Evolutionary conservation across 768 basidiomycete genomes (phyloP).

Genomic region (Lactifluus pinguis): DNA sequence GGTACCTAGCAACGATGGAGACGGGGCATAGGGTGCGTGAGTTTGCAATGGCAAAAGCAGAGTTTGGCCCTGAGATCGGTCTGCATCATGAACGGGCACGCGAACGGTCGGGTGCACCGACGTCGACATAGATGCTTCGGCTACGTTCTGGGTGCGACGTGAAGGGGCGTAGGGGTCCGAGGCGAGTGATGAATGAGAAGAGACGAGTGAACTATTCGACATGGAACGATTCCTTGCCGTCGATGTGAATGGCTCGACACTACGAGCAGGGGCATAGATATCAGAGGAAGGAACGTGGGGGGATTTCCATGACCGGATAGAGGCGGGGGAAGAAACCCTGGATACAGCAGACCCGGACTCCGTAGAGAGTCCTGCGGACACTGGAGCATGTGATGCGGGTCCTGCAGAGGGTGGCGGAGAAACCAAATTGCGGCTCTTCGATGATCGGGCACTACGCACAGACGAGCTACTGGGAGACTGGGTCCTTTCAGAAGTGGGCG

Average conservation of each 20-base stretch:
- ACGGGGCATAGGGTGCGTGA: conserved; percentile 67
- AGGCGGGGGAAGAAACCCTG: conserved; percentile 20
- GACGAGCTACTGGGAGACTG: conserved; percentile 12
- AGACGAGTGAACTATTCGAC: conserved; percentile 38
- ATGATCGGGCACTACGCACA: conserved; percentile 10
- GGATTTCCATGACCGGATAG: conserved; percentile 14
- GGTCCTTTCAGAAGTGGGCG: conserved; percentile 1
- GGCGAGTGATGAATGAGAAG: conserved; percentile 25
- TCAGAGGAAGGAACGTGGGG: conserved; percentile 13
- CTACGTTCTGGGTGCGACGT: conserved; percentile 20
- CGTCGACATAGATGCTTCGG: conserved; percentile 2
- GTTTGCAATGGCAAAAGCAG: conserved; percentile 27
- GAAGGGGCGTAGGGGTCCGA: conserved; percentile 32
- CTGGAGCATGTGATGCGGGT: conserved; percentile 19
- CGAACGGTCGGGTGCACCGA: conserved; percentile 5
- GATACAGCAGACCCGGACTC: conserved; percentile 5
- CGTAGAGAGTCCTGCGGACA: conserved; percentile 21
- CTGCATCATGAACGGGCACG: conserved; percentile 1
- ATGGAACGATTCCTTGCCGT: conserved; percentile 28
- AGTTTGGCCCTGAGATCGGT: conserved; percentile 19
- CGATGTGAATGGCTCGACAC: not conserved
- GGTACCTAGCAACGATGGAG: conserved; percentile 70
- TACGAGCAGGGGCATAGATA: conserved; percentile 19
- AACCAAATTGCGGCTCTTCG: conserved; percentile 1
- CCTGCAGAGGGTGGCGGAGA: conserved; percentile 13